These are phyloP conservation scores for Wickerhamomyces rabaulensis DNA, from an alignment of 805 yeast species.

Conservation along the genomic window DNA sequence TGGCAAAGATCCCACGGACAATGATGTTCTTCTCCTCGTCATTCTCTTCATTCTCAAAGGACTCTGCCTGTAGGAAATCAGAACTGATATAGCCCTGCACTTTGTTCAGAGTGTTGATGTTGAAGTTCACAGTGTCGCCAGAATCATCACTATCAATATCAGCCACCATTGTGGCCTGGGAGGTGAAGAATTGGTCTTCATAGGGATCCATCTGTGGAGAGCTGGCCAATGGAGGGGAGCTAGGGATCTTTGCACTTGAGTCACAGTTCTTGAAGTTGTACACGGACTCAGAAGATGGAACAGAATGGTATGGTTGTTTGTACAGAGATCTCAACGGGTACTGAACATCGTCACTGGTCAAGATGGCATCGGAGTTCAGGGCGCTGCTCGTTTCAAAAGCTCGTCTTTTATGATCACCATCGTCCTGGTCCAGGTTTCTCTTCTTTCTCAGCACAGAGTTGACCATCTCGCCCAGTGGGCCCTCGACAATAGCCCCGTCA, in stretches of 20 bases:
- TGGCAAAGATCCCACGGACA: conserved; percentile 38
- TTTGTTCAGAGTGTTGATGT: conserved; percentile 17
- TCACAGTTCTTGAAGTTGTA: conserved; percentile 13
- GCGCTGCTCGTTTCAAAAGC: conserved; percentile 6
- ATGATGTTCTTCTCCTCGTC: conserved; percentile 12
- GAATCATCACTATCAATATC: conserved; percentile 10
- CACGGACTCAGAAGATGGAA: conserved; percentile 19
- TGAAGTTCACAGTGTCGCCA: conserved; percentile 20
- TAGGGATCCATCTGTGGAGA: conserved; percentile 12
- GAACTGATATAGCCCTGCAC: conserved; percentile 21
- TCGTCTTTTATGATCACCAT: conserved; percentile 13
- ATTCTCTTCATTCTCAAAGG: conserved; percentile 10
- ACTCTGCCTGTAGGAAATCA: conserved; percentile 16
- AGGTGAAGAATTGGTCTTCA: conserved; percentile 10
- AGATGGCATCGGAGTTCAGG: conserved; percentile 14
- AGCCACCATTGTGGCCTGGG: conserved; percentile 20
- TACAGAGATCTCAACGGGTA: conserved; percentile 1
- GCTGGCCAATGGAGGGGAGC: conserved; percentile 22
- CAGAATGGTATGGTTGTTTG: neutral
- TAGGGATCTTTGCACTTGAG: conserved; percentile 8
- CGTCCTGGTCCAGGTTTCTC: conserved; percentile 9
- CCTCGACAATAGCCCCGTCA: conserved; percentile 3
- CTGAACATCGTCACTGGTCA: conserved; percentile 18
- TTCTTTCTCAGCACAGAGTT: conserved; percentile 14
- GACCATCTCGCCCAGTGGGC: neutral